These are phyloP conservation scores for Aspergillus saccharolyticus DNA, from an alignment of 495 filamentous ascomycete genomes.

Conservation along the genomic window DNA sequence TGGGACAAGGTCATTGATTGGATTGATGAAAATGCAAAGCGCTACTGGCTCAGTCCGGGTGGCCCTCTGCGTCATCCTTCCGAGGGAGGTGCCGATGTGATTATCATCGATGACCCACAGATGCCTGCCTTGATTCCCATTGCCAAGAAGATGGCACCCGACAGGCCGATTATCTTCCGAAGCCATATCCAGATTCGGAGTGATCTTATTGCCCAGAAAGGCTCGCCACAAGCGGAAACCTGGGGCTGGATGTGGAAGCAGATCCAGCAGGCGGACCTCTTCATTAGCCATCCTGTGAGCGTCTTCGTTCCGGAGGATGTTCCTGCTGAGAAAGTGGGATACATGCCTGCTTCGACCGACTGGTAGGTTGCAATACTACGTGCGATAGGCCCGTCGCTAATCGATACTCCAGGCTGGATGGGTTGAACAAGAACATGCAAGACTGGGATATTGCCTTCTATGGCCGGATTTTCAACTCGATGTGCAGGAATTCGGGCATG, in stretches of 20 bases:
- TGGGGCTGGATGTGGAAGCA: constrained; percentile 75
- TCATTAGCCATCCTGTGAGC: constrained; percentile 79
- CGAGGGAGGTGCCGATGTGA: constrained; percentile 73
- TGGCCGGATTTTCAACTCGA: constrained; percentile 64
- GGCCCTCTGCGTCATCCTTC: constrained; percentile 63
- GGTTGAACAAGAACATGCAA: constrained; percentile 73
- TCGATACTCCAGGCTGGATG: constrained; percentile 59
- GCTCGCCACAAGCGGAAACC: constrained; percentile 64
- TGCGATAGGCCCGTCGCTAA: constrained; percentile 11
- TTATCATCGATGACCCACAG: constrained; percentile 83
- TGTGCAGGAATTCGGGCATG: constrained; percentile 52
- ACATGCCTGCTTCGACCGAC: constrained; percentile 81
- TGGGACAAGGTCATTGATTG: constrained; percentile 60
- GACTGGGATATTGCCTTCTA: constrained; percentile 75
- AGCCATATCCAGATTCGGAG: constrained; percentile 82
- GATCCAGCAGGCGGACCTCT: constrained; percentile 69
- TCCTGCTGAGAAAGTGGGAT: constrained; percentile 61
- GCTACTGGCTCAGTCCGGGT: constrained; percentile 67
- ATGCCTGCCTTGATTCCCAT: constrained; percentile 80
- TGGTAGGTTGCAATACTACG: constrained; percentile 43
- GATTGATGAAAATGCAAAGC: constrained; percentile 69
- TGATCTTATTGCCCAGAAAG: constrained; percentile 59
- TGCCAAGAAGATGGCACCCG: constrained; percentile 64
- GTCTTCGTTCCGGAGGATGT: constrained; percentile 70
- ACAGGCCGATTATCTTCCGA: constrained; percentile 73